Conservation (phyloP, 805 yeast genomes). For the Nakazawaea siamensis region DNA sequence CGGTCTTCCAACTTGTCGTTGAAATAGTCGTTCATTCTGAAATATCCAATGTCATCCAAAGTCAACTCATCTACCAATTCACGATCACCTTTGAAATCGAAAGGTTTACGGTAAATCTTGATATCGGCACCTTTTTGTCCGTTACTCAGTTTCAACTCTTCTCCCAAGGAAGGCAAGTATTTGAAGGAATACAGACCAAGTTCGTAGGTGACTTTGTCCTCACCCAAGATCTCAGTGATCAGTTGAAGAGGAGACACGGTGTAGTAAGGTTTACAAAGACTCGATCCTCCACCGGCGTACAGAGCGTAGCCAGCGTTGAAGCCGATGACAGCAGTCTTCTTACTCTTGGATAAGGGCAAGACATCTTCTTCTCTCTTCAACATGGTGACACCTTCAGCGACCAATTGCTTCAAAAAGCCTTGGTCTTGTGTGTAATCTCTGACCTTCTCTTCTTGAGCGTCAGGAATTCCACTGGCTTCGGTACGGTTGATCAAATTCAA, state of each 20-base stretch:
- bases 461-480: conserved; percentile 31
- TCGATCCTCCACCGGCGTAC: conserved; percentile 59
- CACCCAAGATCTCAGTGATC: conserved; percentile 20
- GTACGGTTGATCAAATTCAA: conserved; percentile 38
- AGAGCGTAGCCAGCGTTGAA: conserved; percentile 46
- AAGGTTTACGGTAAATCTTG: conserved; percentile 18
- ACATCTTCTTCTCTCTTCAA: conserved; percentile 38
- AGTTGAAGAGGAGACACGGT: conserved; percentile 40
- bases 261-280: conserved; percentile 40
- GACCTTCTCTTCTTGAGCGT: conserved; percentile 24
- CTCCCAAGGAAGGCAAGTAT: conserved; percentile 25
- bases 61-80: conserved; percentile 20
- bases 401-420: conserved; percentile 28
- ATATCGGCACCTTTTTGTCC: conserved; percentile 17
- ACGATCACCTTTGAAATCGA: conserved; percentile 11
- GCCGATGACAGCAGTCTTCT: conserved; percentile 45
- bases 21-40: conserved; percentile 22
- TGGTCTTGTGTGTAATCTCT: conserved; percentile 36
- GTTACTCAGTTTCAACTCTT: conserved; percentile 11
- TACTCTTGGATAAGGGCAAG: conserved; percentile 35
- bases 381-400: conserved; percentile 40
- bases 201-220: conserved; percentile 19
- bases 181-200: conserved; percentile 29
- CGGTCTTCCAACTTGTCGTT: conserved; percentile 15
- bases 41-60: conserved; percentile 14